Conservation (phyloP, 768 basidiomycete species). For the Psilocybe subaeruginosa region DNA sequence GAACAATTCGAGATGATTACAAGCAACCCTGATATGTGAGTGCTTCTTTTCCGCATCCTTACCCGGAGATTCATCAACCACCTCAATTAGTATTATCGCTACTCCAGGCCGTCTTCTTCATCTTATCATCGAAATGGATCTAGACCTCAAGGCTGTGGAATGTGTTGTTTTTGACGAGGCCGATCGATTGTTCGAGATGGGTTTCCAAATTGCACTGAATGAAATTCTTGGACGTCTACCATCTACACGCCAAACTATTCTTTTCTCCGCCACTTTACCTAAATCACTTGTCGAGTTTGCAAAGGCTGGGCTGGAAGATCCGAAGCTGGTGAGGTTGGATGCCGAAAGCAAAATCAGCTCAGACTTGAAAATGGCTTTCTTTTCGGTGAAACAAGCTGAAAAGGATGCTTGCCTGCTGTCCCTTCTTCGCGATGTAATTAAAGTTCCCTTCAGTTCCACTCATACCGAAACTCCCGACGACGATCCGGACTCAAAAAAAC, state of each 20-base stretch:
- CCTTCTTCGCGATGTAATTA: conserved; percentile 86
- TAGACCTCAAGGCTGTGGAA: conserved; percentile 85
- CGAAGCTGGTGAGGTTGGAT: conserved; percentile 95
- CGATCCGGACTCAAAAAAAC: conserved; percentile 41
- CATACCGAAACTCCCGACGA: conserved; percentile 31
- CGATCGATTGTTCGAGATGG: conserved; percentile 98
- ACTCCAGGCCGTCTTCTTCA: conserved; percentile 98
- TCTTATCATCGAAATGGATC: conserved; percentile 93
- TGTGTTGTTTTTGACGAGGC: conserved; percentile 98
- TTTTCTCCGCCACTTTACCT: conserved; percentile 96
- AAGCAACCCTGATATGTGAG: conserved; percentile 93
- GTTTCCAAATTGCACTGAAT: conserved; percentile 89
- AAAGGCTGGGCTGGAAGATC: conserved; percentile 93
- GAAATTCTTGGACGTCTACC: conserved; percentile 94
- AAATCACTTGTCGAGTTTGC: conserved; percentile 97
- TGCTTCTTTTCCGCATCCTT: conserved; percentile 23
- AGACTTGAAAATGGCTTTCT: conserved; percentile 94
- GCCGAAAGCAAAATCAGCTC: conserved; percentile 94
- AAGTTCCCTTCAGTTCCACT: conserved; percentile 63
- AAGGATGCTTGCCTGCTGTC: conserved; percentile 91
- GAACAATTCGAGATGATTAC: conserved; percentile 97
- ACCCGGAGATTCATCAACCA: conserved; percentile 4
- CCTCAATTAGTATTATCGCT: conserved; percentile 79
- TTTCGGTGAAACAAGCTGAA: conserved; percentile 88
- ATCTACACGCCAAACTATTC: conserved; percentile 82